Evolutionary conservation across 2,329 filamentous ascomycete species (phyloP), one percentile per base, ranked within the genome.

Genomic region (Lecanosticta acicola): DNA sequence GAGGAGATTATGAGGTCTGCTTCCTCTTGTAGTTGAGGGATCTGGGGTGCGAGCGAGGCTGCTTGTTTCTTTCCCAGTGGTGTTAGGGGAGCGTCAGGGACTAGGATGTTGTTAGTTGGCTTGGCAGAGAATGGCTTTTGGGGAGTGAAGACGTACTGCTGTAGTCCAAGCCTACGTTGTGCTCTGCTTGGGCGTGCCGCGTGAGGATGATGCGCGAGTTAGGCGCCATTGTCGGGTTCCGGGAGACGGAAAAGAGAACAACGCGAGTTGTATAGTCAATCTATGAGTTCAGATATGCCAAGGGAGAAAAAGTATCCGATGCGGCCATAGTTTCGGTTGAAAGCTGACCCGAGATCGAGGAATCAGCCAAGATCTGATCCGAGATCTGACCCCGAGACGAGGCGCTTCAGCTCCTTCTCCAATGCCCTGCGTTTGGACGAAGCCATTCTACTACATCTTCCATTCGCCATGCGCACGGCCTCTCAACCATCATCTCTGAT

Each of bases 61-160:
- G 62, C 62, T 55, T 64, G 62, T 44, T 62, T 64, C 39, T 55
- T 59, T 20, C 62, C 62, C 2, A 64, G 56, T 2, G 61, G 49
- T 7, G 62, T 64, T 4, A 64, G 46, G 32, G 61, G 61, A 2
- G 62, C 61, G 39, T 64, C 62, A 36, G 45, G 61, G 40, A 64
- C 61, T 64, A 48, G 8, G 16, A 11, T 21, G 17, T 7, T 10
- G 16, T 32, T 32, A 35, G 38, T 13, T 20, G 14, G 17, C 9
- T 37, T 14, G 13, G 13, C n/a, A n/a, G n/a, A n/a, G n/a, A n/a
- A n/a, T n/a, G n/a, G n/a, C n/a, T n/a, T n/a, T n/a, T n/a, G n/a
- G n/a, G n/a, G n/a, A n/a, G n/a, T n/a, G n/a, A 35, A 10, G n/a
- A 44, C 57, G 42, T 47, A 63, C 61, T 64, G 45, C 35, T 49